phyloP scores from a whole-genome alignment of 306 rosid genomes.

The Hippophae rhamnoides region DNA sequence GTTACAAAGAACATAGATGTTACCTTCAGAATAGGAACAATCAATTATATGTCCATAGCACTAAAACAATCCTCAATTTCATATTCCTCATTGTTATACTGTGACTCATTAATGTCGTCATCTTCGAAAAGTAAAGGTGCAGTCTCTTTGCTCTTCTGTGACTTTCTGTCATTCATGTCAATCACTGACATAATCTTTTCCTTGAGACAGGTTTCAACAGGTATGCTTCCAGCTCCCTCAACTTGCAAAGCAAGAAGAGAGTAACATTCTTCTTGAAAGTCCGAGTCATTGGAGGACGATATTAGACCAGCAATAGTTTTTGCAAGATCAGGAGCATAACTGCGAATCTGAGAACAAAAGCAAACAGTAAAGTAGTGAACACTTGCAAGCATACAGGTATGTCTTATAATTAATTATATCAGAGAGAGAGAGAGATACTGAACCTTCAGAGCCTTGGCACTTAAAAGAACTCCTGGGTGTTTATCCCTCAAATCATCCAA shows the following conservation, averaged over 20 bases:
- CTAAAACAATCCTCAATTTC: slow-evolving; percentile 23
- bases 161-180: slow-evolving; percentile 53
- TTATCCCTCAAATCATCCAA: slow-evolving; percentile 75
- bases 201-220: slow-evolving; percentile 44
- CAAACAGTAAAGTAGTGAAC: slow-evolving; percentile 1
- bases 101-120: slow-evolving; percentile 28
- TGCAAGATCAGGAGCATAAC: slow-evolving; percentile 79
- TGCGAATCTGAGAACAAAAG: slow-evolving; percentile 47
- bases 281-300: slow-evolving; percentile 52
- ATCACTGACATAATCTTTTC: slow-evolving; percentile 56
- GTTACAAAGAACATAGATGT: not conserved
- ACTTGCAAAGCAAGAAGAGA: slow-evolving; percentile 70
- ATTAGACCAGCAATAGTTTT: slow-evolving; percentile 74
- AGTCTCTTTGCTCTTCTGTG: slow-evolving; percentile 43
- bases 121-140: slow-evolving; percentile 55
- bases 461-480: slow-evolving; percentile 60
- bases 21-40: not conserved
- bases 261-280: slow-evolving; percentile 65
- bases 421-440: slow-evolving; percentile 3
- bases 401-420: not conserved
- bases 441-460: slow-evolving; percentile 76
- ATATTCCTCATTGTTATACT: slow-evolving; percentile 31
- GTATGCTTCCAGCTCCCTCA: slow-evolving; percentile 41
- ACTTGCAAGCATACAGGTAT: not conserved
- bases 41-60: slow-evolving; percentile 33